Base-by-base conservation (phyloP, 306 rosid genomes). In the Ormosia emarginata region DNA sequence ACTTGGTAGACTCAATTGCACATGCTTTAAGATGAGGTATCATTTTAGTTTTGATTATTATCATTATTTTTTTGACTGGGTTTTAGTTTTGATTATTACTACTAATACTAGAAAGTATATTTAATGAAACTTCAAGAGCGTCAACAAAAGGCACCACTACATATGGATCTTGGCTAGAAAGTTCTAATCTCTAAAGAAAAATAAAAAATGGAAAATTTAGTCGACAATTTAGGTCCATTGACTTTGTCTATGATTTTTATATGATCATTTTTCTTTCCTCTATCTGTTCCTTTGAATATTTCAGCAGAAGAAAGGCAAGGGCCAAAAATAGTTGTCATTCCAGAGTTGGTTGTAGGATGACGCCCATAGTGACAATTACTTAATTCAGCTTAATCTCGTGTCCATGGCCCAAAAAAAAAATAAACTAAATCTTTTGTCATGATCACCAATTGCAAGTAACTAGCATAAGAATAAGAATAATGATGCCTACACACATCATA, bases 1-100 rank as follows among this genome's bases (percentile, higher is more conserved):
- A 65, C 73, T 52, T 59, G 43, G 49, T 76, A 52, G 64, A 78
- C 78, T 73, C 67, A 56, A 43, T 41, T 62, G 75, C 65, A 70
- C 81, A 70, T 86, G 86, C 83, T 73, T 18, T 39, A 32, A 63
- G 77, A 71, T 85, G 77, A 53, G 50, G 41, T 71, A 61, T 58
- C 61, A 8, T 44, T 77, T 71, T 80, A 39, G 29, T 58, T 71
- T 71, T 79, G 7, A 41, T 39, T 15, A 57, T 59, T 74, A 40
- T 24, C 1, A 24, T 24, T 24, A 24, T 24, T 24, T 0, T 24
- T 24, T 24, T 24, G 24, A 24, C 24, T 24, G 24, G 24, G 24
- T 44, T 77, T 71, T 80, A 39, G 29, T 58, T 71, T 71, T 79
- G 7, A 41, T 39, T 15, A 65, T 59, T 74, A 32, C 24, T 24